These are phyloP conservation scores for Paramecium octaurelia DNA, from an alignment of 73 alveolate species.

Conservation along the genomic window DNA sequence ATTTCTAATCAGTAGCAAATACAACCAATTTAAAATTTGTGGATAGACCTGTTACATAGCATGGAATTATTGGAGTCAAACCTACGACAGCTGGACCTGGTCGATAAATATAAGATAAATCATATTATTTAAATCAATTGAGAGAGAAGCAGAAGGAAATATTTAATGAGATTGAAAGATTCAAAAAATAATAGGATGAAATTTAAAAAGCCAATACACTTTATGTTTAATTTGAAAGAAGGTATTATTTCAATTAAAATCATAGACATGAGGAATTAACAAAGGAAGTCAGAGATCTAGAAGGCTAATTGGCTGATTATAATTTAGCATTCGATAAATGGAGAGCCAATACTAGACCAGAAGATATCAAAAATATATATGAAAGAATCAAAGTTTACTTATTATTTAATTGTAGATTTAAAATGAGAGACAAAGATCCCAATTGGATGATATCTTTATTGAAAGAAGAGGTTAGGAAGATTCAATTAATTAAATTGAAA, in stretches of 20 bases:
- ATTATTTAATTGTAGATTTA: slow-evolving; percentile 68
- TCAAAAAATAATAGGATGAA: slow-evolving; percentile 87
- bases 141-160: slow-evolving; percentile 82
- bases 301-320: slow-evolving; percentile 98
- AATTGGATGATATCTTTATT: slow-evolving; percentile 87
- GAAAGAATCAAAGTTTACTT: slow-evolving; percentile 50
- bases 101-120: slow-evolving; percentile 82
- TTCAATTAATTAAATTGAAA: slow-evolving; percentile 79
- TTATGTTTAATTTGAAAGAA: slow-evolving; percentile 84
- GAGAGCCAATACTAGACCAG: slow-evolving; percentile 93
- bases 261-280: slow-evolving; percentile 86
- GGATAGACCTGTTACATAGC: slow-evolving; percentile 94
- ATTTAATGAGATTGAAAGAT: slow-evolving; percentile 80
- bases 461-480: slow-evolving; percentile 91
- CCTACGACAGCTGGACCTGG: slow-evolving; percentile 83
- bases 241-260: background rate
- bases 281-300: slow-evolving; percentile 94
- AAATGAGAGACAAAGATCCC: slow-evolving; percentile 88
- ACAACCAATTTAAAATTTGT: slow-evolving; percentile 86
- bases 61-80: slow-evolving; percentile 89
- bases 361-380: slow-evolving; percentile 90
- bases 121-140: slow-evolving; percentile 79
- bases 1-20: slow-evolving; percentile 74
- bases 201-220: slow-evolving; percentile 86
- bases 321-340: slow-evolving; percentile 95